These are phyloP conservation scores for Cornus kousa DNA, from an alignment of 148 eudicot genomes.

Conservation along the genomic window DNA sequence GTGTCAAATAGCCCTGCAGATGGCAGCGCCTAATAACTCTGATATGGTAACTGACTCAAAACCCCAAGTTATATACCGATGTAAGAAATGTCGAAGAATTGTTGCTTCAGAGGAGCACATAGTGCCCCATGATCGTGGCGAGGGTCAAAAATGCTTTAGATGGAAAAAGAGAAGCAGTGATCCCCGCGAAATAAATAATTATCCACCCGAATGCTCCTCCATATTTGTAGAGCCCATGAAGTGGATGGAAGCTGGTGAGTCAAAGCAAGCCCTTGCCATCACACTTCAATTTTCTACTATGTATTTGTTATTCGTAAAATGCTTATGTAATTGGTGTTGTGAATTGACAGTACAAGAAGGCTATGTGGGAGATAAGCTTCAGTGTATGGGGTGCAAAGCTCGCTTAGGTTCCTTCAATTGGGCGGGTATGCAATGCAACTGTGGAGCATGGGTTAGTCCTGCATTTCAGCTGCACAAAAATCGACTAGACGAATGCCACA, in stretches of 20 bases:
- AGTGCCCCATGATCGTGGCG: conserved; percentile 54
- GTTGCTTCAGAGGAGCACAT: conserved; percentile 66
- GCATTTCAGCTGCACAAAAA: conserved; percentile 85
- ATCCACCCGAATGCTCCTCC: conserved; percentile 62
- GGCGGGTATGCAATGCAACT: conserved; percentile 83
- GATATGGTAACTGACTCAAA: conserved; percentile 26
- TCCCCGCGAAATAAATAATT: conserved; percentile 9
- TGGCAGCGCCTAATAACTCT: conserved; percentile 30
- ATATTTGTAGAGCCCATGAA: conserved; percentile 90
- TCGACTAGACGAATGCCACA: conserved; percentile 59
- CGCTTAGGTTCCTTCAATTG: conserved; percentile 75
- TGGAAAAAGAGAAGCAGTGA: conserved; percentile 53
- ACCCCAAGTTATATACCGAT: conserved; percentile 54
- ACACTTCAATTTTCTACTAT: background rate
- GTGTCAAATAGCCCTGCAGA: conserved; percentile 8
- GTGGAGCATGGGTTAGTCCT: conserved; percentile 83
- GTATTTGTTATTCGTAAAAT: too few relatives aligned
- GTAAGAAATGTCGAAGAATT: conserved; percentile 78
- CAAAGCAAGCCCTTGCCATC: background rate
- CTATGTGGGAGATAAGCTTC: conserved; percentile 61
- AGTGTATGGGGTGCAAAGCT: conserved; percentile 71
- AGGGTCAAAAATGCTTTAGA: conserved; percentile 55
- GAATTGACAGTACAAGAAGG: conserved; percentile 69
- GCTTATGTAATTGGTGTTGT: background rate
- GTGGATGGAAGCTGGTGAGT: conserved; percentile 79